These are phyloP conservation scores for Tremella mesenterica DNA, from an alignment of 768 basidiomycete genomes.

Conservation along the genomic window DNA sequence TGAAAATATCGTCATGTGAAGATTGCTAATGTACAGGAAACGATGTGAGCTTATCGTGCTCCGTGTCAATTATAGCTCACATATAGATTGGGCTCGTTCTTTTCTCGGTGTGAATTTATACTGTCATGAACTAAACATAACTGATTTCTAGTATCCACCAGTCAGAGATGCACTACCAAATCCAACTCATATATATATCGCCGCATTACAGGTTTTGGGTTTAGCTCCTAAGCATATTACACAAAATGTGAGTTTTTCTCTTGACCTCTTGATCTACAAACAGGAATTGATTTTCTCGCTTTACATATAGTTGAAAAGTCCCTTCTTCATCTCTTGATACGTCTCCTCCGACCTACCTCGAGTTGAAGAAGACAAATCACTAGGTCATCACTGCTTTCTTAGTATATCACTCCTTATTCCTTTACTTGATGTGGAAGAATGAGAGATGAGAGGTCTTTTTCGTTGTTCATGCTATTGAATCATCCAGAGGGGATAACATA, in stretches of 20 bases:
- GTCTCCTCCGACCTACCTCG: neutral
- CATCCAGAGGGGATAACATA: too few relatives aligned
- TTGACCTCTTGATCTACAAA: too few relatives aligned
- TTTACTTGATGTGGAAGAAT: neutral
- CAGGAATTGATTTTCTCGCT: too few relatives aligned
- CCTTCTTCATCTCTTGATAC: neutral
- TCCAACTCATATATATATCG: slow-evolving; percentile 77
- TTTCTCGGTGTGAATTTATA: slow-evolving; percentile 30
- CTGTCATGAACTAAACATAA: slow-evolving; percentile 56
- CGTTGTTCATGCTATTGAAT: neutral
- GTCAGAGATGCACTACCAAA: slow-evolving; percentile 78
- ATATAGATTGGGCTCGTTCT: slow-evolving; percentile 54
- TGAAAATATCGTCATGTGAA: too few relatives aligned
- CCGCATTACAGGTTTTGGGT: slow-evolving; percentile 65
- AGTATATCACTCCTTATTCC: neutral
- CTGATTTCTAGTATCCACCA: slow-evolving; percentile 57
- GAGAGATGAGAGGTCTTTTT: neutral
- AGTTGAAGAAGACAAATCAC: neutral
- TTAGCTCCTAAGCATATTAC: slow-evolving; percentile 63
- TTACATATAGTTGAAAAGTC: too few relatives aligned
- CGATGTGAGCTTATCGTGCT: slow-evolving; percentile 48
- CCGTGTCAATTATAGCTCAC: neutral
- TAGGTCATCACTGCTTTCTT: neutral
- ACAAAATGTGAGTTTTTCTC: slow-evolving; percentile 43
- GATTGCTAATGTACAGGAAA: slow-evolving; percentile 50